Evolutionary conservation across 139 green algal species (phyloP).

Genomic region (Nannochloris sp.): DNA sequence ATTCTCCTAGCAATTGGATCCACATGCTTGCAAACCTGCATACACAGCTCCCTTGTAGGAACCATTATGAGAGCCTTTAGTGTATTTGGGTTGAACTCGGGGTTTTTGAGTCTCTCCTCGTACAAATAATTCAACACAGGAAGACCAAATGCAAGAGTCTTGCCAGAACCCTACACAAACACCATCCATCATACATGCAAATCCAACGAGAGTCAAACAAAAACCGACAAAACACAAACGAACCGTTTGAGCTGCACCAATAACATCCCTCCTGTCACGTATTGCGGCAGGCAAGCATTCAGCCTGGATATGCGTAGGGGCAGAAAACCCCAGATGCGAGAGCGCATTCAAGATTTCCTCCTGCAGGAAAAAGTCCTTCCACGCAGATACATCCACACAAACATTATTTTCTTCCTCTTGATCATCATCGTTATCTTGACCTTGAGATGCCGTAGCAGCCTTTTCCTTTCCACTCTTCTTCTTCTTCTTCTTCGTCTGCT

Average conservation of each 20-base stretch:
- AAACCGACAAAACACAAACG: not conserved
- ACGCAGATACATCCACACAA: conserved; percentile 21
- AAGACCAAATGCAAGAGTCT: conserved; percentile 95
- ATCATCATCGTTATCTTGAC: conserved; percentile 8
- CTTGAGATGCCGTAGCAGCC: not conserved
- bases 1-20: conserved; percentile 17
- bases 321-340: conserved; percentile 38
- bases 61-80: conserved; percentile 31
- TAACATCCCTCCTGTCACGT: conserved; percentile 64
- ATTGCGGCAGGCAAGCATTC: conserved; percentile 63
- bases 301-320: conserved; percentile 71
- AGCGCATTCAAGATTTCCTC: conserved; percentile 14
- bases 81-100: not conserved
- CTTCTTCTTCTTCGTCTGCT: not conserved
- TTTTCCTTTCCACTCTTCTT: not conserved
- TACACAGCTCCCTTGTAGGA: conserved; percentile 71
- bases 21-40: conserved; percentile 56
- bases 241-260: conserved; percentile 90
- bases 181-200: conserved; percentile 42
- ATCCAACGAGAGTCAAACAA: not conserved
- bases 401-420: not conserved
- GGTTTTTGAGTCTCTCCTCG: conserved; percentile 6
- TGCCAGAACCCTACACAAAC: conserved; percentile 75
- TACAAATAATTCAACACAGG: conserved; percentile 75
- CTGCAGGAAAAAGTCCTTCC: conserved; percentile 23